Evolutionary conservation across 2,329 filamentous ascomycete genomes (phyloP).

Genomic region (Pestalotiopsis sp.): DNA sequence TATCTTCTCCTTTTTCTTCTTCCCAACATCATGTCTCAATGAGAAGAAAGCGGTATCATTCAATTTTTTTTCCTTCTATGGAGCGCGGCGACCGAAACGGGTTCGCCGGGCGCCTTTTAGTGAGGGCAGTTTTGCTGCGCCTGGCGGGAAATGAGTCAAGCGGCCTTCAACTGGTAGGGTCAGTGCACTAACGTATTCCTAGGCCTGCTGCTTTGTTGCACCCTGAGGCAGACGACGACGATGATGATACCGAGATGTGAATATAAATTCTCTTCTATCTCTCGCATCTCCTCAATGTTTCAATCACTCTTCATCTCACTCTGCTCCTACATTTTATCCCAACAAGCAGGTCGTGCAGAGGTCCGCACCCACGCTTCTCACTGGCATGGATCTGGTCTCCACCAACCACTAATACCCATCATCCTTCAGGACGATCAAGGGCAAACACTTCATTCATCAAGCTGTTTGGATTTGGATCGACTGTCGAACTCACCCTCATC

Average conservation of each 20-base stretch:
- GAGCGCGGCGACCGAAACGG: background rate
- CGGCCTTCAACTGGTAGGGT: background rate
- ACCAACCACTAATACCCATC: background rate
- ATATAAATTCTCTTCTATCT: background rate
- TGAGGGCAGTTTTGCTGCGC: background rate
- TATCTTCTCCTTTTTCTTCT: too few species aligned
- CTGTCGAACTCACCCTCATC: background rate
- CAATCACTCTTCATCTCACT: background rate
- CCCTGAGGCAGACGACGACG: background rate
- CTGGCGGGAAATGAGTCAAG: slow-evolving; percentile 3
- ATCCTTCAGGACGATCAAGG: background rate
- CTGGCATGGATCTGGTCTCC: background rate
- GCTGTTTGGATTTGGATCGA: background rate
- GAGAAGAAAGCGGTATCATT: background rate
- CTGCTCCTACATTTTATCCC: background rate
- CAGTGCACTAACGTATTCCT: background rate
- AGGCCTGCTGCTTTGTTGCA: background rate
- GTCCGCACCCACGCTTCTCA: background rate
- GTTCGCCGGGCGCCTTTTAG: background rate
- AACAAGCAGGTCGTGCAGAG: background rate
- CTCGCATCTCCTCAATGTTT: background rate
- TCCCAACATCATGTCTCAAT: too few species aligned
- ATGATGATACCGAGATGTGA: background rate
- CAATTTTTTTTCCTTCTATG: background rate
- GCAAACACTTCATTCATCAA: background rate